phyloP scores from a whole-genome alignment of 2,329 filamentous ascomycete genomes.

The Colletotrichum siamense region DNA sequence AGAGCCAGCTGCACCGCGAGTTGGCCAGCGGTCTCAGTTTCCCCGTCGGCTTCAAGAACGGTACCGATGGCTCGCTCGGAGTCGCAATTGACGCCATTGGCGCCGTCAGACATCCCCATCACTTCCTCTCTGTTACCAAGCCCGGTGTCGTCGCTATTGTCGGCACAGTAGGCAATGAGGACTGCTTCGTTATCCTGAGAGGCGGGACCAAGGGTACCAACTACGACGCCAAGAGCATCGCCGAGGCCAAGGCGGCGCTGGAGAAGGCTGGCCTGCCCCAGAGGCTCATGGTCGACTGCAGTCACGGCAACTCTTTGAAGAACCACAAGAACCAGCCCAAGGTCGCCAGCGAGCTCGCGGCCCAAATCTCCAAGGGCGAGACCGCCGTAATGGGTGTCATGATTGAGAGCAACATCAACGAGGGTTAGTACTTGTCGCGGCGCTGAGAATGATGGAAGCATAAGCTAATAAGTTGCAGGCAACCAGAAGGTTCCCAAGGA shows the following conservation, averaged over 20 bases:
- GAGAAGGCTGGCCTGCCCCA: constrained; percentile 74
- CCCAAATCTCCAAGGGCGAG: constrained; percentile 87
- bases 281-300: constrained; percentile 96
- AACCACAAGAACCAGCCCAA: constrained; percentile 97
- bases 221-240: constrained; percentile 85
- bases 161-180: constrained; percentile 91
- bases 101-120: constrained; percentile 88
- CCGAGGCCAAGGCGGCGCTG: constrained; percentile 81
- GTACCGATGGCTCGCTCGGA: constrained; percentile 87
- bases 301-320: constrained; percentile 94
- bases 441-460: not conserved
- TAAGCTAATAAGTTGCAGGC: constrained; percentile 53
- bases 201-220: constrained; percentile 95
- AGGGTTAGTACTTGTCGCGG: constrained; percentile 62
- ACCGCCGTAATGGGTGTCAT: constrained; percentile 93
- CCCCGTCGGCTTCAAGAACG: constrained; percentile 99
- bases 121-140: constrained; percentile 98
- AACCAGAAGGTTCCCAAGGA: constrained; percentile 91
- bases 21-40: constrained; percentile 92
- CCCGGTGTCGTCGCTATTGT: constrained; percentile 95
- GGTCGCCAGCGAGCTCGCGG: constrained; percentile 81
- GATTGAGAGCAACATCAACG: constrained; percentile 98
- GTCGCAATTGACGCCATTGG: constrained; percentile 97
- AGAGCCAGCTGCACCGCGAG: constrained; percentile 94
- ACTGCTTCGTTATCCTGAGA: constrained; percentile 95